phyloP scores from a whole-genome alignment of 2,329 filamentous ascomycete species.

The Aspergillus costaricaensis region DNA sequence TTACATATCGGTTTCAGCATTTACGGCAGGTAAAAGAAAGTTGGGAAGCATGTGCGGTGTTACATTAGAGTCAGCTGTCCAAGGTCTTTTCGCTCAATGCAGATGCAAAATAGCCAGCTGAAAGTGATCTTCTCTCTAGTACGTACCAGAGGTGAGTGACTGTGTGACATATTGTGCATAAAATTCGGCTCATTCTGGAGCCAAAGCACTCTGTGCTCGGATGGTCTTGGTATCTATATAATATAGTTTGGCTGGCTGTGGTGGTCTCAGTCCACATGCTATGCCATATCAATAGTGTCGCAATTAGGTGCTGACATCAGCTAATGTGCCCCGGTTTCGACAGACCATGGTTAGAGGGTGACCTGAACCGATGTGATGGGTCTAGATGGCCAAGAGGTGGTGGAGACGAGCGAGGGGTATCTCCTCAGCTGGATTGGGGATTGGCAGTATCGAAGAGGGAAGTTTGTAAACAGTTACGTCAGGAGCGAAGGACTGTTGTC shows the following conservation, averaged over 20 bases:
- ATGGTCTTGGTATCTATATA: too few species aligned
- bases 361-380: background rate
- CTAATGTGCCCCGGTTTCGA: background rate
- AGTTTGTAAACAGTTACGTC: background rate
- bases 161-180: background rate
- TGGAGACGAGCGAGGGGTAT: background rate
- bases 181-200: background rate
- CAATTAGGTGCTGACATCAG: conserved; percentile 4
- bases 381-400: background rate
- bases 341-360: background rate
- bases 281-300: background rate
- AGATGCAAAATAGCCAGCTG: background rate
- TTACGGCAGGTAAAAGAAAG: background rate
- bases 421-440: too few species aligned
- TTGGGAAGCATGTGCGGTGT: background rate
- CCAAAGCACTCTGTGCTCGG: background rate
- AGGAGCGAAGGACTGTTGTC: background rate
- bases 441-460: background rate
- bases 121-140: background rate
- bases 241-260: background rate
- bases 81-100: background rate
- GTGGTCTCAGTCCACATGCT: background rate
- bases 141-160: background rate
- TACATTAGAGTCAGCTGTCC: background rate
- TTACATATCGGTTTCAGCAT: too few species aligned